These are phyloP conservation scores for Aspergillus cristatus DNA, from an alignment of 495 filamentous ascomycete species.

Conservation along the genomic window DNA sequence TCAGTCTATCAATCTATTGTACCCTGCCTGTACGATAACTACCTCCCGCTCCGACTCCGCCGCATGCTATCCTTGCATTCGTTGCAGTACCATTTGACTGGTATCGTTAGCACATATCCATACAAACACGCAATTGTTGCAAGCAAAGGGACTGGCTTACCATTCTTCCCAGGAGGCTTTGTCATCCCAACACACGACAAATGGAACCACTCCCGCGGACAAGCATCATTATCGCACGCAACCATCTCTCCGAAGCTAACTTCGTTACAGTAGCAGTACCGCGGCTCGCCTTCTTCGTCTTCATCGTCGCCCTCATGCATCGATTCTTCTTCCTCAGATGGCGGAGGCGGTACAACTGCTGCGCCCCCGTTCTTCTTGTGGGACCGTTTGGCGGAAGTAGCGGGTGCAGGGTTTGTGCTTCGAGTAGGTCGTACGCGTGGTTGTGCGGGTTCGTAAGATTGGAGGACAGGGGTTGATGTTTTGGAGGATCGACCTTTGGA, in stretches of 20 bases:
- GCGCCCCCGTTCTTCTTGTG: slow-evolving; percentile 54
- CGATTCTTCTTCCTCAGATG: slow-evolving; percentile 41
- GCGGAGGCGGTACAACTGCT: slow-evolving; percentile 24
- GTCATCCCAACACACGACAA: slow-evolving; percentile 82
- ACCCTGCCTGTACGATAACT: too few species aligned
- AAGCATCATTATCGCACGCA: slow-evolving; percentile 84
- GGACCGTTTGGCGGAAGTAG: slow-evolving; percentile 56
- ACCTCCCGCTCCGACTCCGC: slow-evolving; percentile 36
- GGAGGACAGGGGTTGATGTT: slow-evolving; percentile 45
- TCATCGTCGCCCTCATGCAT: slow-evolving; percentile 57
- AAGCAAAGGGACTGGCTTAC: slow-evolving; percentile 56
- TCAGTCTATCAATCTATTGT: too few species aligned
- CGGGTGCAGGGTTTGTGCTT: slow-evolving; percentile 27
- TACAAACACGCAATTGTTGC: slow-evolving; percentile 6
- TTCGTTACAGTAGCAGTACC: slow-evolving; percentile 89
- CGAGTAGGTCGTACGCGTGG: slow-evolving; percentile 32
- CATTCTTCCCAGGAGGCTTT: slow-evolving; percentile 73
- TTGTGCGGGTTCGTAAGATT: slow-evolving; percentile 29
- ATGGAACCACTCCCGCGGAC: slow-evolving; percentile 94
- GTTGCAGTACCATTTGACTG: slow-evolving; percentile 87
- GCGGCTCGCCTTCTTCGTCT: slow-evolving; percentile 69
- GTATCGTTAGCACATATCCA: slow-evolving; percentile 16
- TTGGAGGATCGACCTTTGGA: slow-evolving; percentile 43
- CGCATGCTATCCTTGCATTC: slow-evolving; percentile 72
- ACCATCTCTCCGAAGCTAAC: slow-evolving; percentile 98